A percentile compares a stretch with the other conserved stretches of the same genome.
phyloP scores from a whole-genome alignment of 2,329 filamentous ascomycete species.

The Calonectria fujianensis region DNA sequence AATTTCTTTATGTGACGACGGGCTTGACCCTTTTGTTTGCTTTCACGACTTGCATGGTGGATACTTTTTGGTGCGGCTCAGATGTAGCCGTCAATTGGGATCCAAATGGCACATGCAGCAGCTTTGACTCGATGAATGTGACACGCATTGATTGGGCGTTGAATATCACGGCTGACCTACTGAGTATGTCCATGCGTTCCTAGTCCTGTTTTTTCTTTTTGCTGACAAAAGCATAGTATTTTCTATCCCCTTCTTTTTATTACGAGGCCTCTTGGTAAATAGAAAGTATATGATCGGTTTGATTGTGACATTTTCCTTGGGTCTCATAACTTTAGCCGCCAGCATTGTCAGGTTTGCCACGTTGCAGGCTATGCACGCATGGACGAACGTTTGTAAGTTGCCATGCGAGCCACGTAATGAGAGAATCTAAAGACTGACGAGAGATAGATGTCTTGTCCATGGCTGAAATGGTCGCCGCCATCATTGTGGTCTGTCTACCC shows the following conservation, averaged over 20 bases:
- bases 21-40: constrained; percentile 51
- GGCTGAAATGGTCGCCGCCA: constrained; percentile 47
- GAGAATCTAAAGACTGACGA: neutral
- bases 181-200: constrained; percentile 29
- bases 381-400: constrained; percentile 52
- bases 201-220: neutral
- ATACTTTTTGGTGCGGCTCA: constrained; percentile 58
- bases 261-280: constrained; percentile 43
- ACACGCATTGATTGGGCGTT: constrained; percentile 56
- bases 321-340: constrained; percentile 47
- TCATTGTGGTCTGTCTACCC: constrained; percentile 47
- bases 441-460: constrained; percentile 47
- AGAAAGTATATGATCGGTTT: constrained; percentile 46
- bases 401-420: fast-evolving
- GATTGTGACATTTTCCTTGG: constrained; percentile 45
- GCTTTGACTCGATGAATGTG: constrained; percentile 52
- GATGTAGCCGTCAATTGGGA: constrained; percentile 56
- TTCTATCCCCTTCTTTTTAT: constrained; percentile 44
- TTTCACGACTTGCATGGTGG: constrained; percentile 52
- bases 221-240: constrained; percentile 33
- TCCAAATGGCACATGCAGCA: constrained; percentile 50
- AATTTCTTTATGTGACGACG: constrained; percentile 47
- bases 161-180: constrained; percentile 51
- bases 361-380: constrained; percentile 48
- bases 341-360: constrained; percentile 48